Conservation (phyloP, 306 rosid species). For the Acacia confusa region DNA sequence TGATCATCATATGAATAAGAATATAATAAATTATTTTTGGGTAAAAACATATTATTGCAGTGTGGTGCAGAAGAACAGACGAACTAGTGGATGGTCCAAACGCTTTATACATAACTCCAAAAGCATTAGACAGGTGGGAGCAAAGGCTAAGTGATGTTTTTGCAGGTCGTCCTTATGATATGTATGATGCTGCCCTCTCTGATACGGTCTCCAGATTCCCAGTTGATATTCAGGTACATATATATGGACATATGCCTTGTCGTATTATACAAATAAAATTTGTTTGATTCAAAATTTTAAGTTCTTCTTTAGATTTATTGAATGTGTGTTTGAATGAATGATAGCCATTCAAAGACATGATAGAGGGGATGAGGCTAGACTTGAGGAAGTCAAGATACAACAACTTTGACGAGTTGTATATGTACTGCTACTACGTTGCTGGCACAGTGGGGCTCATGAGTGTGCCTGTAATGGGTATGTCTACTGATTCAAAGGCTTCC, state of each 20-base stretch:
- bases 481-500: conserved; percentile 76
- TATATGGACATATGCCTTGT: background rate
- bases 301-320: background rate
- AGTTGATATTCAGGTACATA: conserved; percentile 82
- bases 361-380: conserved; percentile 95
- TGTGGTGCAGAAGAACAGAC: conserved; percentile 98
- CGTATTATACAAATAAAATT: no score
- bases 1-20: background rate
- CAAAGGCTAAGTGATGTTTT: conserved; percentile 68
- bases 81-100: conserved; percentile 97
- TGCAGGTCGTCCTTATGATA: conserved; percentile 80
- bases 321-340: background rate
- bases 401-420: conserved; percentile 89
- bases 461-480: conserved; percentile 96
- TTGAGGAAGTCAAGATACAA: conserved; percentile 79
- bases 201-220: conserved; percentile 78
- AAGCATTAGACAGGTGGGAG: conserved; percentile 95
- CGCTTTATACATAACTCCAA: conserved; percentile 91
- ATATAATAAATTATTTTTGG: background rate
- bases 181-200: conserved; percentile 96
- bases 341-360: conserved; percentile 96
- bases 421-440: conserved; percentile 96
- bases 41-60: conserved; percentile 35
- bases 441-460: conserved; percentile 99
- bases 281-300: background rate